phyloP scores from a whole-genome alignment of 2,329 filamentous ascomycete genomes.

The Cryoendolithus antarcticus region DNA sequence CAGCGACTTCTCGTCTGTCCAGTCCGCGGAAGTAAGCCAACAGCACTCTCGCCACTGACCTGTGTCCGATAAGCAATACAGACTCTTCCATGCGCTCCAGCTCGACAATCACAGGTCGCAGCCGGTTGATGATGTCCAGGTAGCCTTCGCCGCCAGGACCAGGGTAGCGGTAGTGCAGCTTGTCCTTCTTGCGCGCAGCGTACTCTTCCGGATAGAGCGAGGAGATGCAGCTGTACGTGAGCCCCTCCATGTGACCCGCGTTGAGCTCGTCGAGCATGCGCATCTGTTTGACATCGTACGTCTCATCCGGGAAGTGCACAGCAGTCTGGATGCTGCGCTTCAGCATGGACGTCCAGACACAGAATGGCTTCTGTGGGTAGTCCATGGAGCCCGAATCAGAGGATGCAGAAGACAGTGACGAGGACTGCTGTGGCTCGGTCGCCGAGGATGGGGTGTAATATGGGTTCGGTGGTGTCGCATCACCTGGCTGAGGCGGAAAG shows the following conservation, averaged over 20 bases:
- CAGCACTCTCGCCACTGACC: slow-evolving; percentile 80
- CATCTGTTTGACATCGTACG: slow-evolving; percentile 82
- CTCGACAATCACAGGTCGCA: slow-evolving; percentile 91
- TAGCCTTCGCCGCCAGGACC: slow-evolving; percentile 94
- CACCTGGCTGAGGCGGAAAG: slow-evolving; percentile 82
- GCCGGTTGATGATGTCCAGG: slow-evolving; percentile 88
- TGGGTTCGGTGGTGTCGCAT: slow-evolving; percentile 89
- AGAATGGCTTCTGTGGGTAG: slow-evolving; percentile 67
- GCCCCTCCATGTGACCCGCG: slow-evolving; percentile 80
- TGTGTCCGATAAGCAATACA: slow-evolving; percentile 81
- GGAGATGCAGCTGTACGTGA: slow-evolving; percentile 87
- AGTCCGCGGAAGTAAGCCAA: slow-evolving; percentile 95
- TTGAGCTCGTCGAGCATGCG: slow-evolving; percentile 75
- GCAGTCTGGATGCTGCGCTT: slow-evolving; percentile 79
- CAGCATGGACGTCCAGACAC: slow-evolving; percentile 97
- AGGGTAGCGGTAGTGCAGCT: slow-evolving; percentile 92
- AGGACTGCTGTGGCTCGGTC: neutral
- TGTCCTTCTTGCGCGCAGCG: slow-evolving; percentile 64
- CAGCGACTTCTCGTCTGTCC: slow-evolving; percentile 79
- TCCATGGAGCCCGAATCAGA: slow-evolving; percentile 1
- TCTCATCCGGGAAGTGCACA: slow-evolving; percentile 85
- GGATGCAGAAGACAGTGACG: slow-evolving; percentile 12
- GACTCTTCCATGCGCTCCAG: slow-evolving; percentile 96
- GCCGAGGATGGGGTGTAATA: slow-evolving; percentile 47
- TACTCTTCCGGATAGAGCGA: slow-evolving; percentile 72